Conservation (phyloP, 2,329 filamentous ascomycete genomes). For the Metarhizium brunneum region DNA sequence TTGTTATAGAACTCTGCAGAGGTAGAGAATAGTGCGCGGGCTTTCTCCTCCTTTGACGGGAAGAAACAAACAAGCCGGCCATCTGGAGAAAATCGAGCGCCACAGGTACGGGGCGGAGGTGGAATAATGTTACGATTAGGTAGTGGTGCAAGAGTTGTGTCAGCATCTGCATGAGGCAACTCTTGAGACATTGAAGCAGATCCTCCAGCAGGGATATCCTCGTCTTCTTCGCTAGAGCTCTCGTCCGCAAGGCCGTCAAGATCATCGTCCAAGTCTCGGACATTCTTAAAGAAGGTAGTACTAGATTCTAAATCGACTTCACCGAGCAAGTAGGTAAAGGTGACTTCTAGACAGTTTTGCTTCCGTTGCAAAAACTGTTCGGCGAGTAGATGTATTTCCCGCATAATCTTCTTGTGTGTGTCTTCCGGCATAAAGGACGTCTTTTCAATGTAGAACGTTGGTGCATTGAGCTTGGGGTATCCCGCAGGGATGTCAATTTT, state of each 20-base stretch:
- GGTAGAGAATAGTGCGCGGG: conserved; percentile 38
- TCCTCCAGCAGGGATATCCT: conserved; percentile 40
- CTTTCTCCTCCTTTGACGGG: conserved; percentile 56
- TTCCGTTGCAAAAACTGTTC: conserved; percentile 45
- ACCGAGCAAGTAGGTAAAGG: conserved; percentile 54
- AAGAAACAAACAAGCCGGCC: conserved; percentile 60
- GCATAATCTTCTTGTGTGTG: conserved; percentile 40
- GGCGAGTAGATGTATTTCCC: conserved; percentile 48
- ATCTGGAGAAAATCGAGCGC: conserved; percentile 51
- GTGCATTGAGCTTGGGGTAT: conserved; percentile 49
- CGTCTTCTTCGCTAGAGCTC: conserved; percentile 77
- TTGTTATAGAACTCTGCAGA: conserved; percentile 35
- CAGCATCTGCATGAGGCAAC: conserved; percentile 43
- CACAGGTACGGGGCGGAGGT: conserved; percentile 48
- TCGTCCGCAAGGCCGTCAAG: conserved; percentile 55
- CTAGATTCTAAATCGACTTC: conserved; percentile 53
- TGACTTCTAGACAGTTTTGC: conserved; percentile 53
- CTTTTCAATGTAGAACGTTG: conserved; percentile 52
- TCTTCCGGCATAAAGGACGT: conserved; percentile 52
- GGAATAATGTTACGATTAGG: conserved; percentile 44
- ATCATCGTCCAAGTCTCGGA: conserved; percentile 52
- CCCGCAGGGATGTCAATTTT: conserved; percentile 48
- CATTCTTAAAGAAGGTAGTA: conserved; percentile 53
- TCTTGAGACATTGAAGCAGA: conserved; percentile 55
- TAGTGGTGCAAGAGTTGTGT: conserved; percentile 42